These are phyloP conservation scores for Chloromonas sp. DNA, from an alignment of 163 green algal species.

Conservation along the genomic window DNA sequence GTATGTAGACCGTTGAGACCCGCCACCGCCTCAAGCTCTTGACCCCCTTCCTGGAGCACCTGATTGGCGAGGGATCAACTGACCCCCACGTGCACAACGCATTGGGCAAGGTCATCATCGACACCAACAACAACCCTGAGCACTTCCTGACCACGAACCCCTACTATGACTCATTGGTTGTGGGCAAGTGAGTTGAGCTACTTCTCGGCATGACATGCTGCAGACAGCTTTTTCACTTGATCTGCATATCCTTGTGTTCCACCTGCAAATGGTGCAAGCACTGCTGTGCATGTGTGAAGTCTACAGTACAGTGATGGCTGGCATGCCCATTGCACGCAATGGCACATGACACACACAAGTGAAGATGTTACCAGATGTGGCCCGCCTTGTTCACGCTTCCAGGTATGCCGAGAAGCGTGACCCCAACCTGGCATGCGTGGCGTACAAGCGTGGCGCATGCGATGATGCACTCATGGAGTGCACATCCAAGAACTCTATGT, in stretches of 20 bases:
- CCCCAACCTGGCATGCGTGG: constrained; percentile 91
- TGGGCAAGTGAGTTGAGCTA: constrained; percentile 69
- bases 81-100: constrained; percentile 88
- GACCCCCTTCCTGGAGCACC: constrained; percentile 94
- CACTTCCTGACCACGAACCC: constrained; percentile 99
- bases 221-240: too few species aligned
- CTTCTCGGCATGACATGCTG: too few species aligned
- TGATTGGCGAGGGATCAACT: constrained; percentile 74
- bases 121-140: constrained; percentile 99
- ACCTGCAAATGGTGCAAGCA: too few species aligned
- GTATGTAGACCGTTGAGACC: constrained; percentile 80
- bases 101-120: constrained; percentile 97
- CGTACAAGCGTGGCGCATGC: constrained; percentile 95
- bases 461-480: constrained; percentile 94
- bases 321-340: too few species aligned
- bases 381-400: not conserved
- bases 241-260: too few species aligned
- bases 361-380: too few species aligned
- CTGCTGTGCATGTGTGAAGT: too few species aligned
- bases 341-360: too few species aligned
- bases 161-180: constrained; percentile 94
- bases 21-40: constrained; percentile 89
- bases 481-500: constrained; percentile 95
- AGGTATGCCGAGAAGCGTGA: constrained; percentile 96
- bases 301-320: too few species aligned